Evolutionary conservation across 805 yeast genomes (phyloP).

Genomic region (Myxozyma lipomycoides): DNA sequence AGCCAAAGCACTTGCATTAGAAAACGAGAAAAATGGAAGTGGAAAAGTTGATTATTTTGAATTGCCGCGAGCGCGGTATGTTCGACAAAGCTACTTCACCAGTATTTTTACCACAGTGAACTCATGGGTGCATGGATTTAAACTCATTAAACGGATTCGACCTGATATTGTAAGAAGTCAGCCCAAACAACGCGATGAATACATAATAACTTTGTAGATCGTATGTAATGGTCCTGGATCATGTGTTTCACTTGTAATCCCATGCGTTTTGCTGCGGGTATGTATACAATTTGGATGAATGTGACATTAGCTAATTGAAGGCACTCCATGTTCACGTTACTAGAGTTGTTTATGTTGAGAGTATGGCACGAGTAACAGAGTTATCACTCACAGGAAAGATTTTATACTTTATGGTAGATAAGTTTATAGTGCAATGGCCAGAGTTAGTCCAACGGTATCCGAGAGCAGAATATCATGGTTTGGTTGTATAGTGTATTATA

Average conservation of each 20-base stretch:
- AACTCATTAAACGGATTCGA: conserved; percentile 30
- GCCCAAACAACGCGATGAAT: no score
- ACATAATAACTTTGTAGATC: conserved; percentile 28
- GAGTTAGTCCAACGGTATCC: conserved; percentile 48
- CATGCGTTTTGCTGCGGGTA: conserved; percentile 49
- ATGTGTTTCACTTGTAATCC: conserved; percentile 61
- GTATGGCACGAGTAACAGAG: conserved; percentile 72
- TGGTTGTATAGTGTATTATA: conserved; percentile 56
- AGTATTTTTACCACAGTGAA: conserved; percentile 46
- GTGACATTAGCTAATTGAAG: conserved; percentile 1
- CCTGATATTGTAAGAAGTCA: conserved; percentile 41
- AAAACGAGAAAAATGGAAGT: conserved; percentile 9
- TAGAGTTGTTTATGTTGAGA: conserved; percentile 73
- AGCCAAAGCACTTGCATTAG: conserved; percentile 32
- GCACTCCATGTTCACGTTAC: conserved; percentile 37
- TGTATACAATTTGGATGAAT: conserved; percentile 2
- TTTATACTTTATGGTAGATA: conserved; percentile 64
- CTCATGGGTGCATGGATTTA: conserved; percentile 38
- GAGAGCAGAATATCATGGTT: conserved; percentile 72
- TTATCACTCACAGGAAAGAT: conserved; percentile 76
- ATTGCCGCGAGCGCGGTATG: conserved; percentile 56
- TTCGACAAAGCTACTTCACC: conserved; percentile 51
- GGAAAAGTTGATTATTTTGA: conserved; percentile 33
- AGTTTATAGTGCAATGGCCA: conserved; percentile 90
- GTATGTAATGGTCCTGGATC: conserved; percentile 81